Percentiles rank a stretch among this genome's conserved stretches.
These are phyloP conservation scores for Hymenoscyphus fructigenus DNA, from an alignment of 2,329 filamentous ascomycete species.

Conservation along the genomic window DNA sequence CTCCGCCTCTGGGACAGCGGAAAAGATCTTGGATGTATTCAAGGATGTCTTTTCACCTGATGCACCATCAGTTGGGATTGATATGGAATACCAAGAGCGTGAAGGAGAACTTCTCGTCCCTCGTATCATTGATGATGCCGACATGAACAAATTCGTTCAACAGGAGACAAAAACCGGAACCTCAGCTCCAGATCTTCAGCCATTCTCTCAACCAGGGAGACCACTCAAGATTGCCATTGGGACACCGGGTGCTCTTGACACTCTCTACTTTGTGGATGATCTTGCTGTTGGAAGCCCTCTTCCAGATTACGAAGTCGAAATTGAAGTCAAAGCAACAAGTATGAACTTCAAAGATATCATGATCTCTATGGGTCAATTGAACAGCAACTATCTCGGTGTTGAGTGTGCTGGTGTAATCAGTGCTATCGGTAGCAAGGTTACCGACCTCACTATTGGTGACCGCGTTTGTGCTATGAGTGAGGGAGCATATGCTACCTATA, in stretches of 20 bases:
- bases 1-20: constrained; percentile 33
- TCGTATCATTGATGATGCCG: constrained; percentile 27
- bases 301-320: constrained; percentile 27
- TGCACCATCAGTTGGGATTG: constrained; percentile 9
- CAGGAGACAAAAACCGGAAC: constrained; percentile 42
- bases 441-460: constrained; percentile 36
- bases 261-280: constrained; percentile 32
- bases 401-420: constrained; percentile 40
- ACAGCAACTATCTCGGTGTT: constrained; percentile 34
- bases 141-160: constrained; percentile 42
- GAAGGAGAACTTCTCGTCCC: constrained; percentile 32
- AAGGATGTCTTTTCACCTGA: constrained; percentile 18
- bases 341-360: constrained; percentile 36
- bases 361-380: constrained; percentile 36
- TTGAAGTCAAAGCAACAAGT: constrained; percentile 35
- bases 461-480: constrained; percentile 36
- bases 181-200: constrained; percentile 38
- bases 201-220: constrained; percentile 39
- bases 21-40: constrained; percentile 23
- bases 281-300: constrained; percentile 23
- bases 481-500: constrained; percentile 36
- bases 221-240: constrained; percentile 29
- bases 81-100: constrained; percentile 31
- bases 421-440: constrained; percentile 34
- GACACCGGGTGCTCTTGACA: constrained; percentile 31